phyloP scores from a whole-genome alignment of 495 filamentous ascomycete species.

The Lasiosphaeria ovina region DNA sequence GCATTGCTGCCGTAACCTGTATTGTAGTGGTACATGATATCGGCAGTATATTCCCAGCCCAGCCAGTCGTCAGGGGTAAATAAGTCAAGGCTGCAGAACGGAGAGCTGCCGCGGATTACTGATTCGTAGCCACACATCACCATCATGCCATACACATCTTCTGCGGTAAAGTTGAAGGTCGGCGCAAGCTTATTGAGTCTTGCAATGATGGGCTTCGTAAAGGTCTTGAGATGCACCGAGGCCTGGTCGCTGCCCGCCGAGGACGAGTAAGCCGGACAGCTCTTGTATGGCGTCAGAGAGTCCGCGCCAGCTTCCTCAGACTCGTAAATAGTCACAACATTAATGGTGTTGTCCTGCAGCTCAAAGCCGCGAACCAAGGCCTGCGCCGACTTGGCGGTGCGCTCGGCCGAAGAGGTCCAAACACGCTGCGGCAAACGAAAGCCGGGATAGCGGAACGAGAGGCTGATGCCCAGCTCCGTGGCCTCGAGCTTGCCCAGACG shows the following conservation, averaged over 20 bases:
- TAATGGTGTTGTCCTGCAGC: constrained; percentile 39
- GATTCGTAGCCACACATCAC: constrained; percentile 51
- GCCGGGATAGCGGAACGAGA: constrained; percentile 46
- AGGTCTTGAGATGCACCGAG: constrained; percentile 37
- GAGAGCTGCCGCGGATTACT: constrained; percentile 45
- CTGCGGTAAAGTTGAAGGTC: constrained; percentile 45
- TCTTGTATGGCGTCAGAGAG: constrained; percentile 47
- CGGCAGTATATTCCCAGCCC: constrained; percentile 47
- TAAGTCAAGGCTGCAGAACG: constrained; percentile 44
- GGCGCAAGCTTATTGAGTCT: constrained; percentile 42
- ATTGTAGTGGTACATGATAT: constrained; percentile 50
- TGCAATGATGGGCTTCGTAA: constrained; percentile 43
- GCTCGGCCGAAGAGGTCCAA: constrained; percentile 50
- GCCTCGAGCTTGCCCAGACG: constrained; percentile 45
- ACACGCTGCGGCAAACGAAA: constrained; percentile 41
- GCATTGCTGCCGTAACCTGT: constrained; percentile 44
- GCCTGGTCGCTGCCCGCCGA: constrained; percentile 46
- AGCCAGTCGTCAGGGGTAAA: constrained; percentile 51
- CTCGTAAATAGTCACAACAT: constrained; percentile 40
- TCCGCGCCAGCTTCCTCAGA: constrained; percentile 40
- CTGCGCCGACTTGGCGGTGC: constrained; percentile 44
- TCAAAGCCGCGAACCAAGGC: constrained; percentile 44
- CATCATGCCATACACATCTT: constrained; percentile 51
- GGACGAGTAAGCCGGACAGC: constrained; percentile 47
- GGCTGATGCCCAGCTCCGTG: constrained; percentile 35